Conservation (phyloP, 1,139 yeast genomes). For the Candida neerlandica region DNA sequence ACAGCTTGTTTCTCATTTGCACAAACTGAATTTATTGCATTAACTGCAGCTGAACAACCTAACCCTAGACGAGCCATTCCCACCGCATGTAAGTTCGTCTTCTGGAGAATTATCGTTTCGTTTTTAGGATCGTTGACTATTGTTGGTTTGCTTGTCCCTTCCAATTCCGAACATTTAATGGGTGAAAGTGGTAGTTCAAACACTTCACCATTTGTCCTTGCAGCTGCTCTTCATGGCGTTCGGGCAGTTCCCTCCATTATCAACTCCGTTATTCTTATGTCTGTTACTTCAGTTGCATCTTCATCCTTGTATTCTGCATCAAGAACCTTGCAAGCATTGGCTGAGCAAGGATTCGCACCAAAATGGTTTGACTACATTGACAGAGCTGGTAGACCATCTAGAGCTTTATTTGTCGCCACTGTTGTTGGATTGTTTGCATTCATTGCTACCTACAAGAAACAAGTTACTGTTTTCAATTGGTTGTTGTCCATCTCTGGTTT, state of each 20-base stretch:
- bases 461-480: slow-evolving; percentile 47
- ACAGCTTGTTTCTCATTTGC: slow-evolving; percentile 44
- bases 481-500: slow-evolving; percentile 47
- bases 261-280: slow-evolving; percentile 45
- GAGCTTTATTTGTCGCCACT: slow-evolving; percentile 38
- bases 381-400: slow-evolving; percentile 45
- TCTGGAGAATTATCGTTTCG: slow-evolving; percentile 39
- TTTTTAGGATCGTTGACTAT: slow-evolving; percentile 45
- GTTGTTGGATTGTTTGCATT: slow-evolving; percentile 33
- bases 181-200: slow-evolving; percentile 39
- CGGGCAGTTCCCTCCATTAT: slow-evolving; percentile 43
- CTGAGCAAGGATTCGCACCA: slow-evolving; percentile 49
- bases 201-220: slow-evolving; percentile 50
- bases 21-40: slow-evolving; percentile 44
- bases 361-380: slow-evolving; percentile 44
- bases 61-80: slow-evolving; percentile 46
- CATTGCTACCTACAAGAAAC: slow-evolving; percentile 44
- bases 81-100: slow-evolving; percentile 44
- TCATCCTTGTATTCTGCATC: slow-evolving; percentile 48
- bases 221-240: slow-evolving; percentile 45
- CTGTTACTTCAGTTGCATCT: slow-evolving; percentile 50
- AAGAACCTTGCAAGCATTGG: slow-evolving; percentile 45
- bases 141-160: slow-evolving; percentile 48
- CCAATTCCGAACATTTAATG: slow-evolving; percentile 40
- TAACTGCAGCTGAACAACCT: slow-evolving; percentile 44